These are phyloP conservation scores for Aristolochia fimbriata DNA, from an alignment of 164 flowering plant species.

Conservation along the genomic window DNA sequence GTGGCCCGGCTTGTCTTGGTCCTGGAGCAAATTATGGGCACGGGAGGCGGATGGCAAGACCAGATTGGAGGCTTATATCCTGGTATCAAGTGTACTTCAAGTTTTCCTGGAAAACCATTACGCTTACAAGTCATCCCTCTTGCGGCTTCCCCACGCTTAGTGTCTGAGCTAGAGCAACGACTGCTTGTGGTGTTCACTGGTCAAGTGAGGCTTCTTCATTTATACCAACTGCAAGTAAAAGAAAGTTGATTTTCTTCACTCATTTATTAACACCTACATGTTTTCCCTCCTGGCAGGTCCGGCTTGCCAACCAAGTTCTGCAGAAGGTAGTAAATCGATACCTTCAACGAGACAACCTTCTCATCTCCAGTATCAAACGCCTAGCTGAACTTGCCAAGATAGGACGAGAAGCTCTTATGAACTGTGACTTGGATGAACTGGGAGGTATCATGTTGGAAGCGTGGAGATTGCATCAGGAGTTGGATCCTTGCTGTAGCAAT, in stretches of 20 bases:
- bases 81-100: constrained; percentile 82
- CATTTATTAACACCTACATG: neutral
- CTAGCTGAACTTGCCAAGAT: constrained; percentile 79
- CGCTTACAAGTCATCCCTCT: constrained; percentile 79
- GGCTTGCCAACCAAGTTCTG: constrained; percentile 85
- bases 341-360: constrained; percentile 75
- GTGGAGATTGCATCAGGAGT: constrained; percentile 96
- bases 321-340: constrained; percentile 89
- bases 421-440: constrained; percentile 63
- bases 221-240: neutral
- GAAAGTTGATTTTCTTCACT: neutral
- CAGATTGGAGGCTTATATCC: constrained; percentile 97
- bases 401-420: constrained; percentile 95
- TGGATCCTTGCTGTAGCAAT: constrained; percentile 91
- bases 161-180: constrained; percentile 62
- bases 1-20: constrained; percentile 91
- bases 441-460: constrained; percentile 92
- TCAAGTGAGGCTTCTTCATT: constrained; percentile 47
- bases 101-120: constrained; percentile 92
- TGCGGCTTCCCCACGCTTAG: constrained; percentile 59
- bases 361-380: constrained; percentile 92
- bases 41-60: constrained; percentile 99
- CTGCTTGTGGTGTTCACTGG: constrained; percentile 92
- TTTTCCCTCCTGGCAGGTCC: constrained; percentile 40
- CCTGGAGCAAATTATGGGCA: constrained; percentile 96